Evolutionary conservation across 768 basidiomycete genomes (phyloP).

Genomic region (Termitomyces sp.): DNA sequence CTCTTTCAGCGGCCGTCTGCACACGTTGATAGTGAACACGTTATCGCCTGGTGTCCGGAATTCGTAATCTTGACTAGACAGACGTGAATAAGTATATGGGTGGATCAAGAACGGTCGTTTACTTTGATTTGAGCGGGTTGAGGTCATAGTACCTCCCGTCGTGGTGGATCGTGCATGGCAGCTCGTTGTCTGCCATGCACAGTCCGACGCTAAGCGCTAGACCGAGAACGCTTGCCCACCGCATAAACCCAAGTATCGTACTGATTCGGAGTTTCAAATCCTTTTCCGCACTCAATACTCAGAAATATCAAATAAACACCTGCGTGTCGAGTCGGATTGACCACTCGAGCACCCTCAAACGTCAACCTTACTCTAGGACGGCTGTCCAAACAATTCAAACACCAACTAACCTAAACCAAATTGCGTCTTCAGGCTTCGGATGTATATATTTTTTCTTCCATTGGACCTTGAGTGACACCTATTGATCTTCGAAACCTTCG

Average conservation of each 20-base stretch:
- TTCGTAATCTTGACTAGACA: constrained; percentile 58
- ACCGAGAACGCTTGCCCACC: background rate
- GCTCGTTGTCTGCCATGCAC: constrained; percentile 34
- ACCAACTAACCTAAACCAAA: too few species aligned
- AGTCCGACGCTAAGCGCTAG: background rate
- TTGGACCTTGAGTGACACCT: too few species aligned
- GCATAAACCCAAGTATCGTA: too few species aligned
- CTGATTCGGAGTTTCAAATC: constrained; percentile 1
- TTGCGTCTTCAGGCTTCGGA: too few species aligned
- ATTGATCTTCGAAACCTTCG: too few species aligned
- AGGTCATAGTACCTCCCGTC: constrained; percentile 63
- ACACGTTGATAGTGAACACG: constrained; percentile 57
- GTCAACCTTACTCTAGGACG: too few species aligned
- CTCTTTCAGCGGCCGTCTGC: constrained; percentile 50
- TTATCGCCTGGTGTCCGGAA: constrained; percentile 42
- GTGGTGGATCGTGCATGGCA: constrained; percentile 55
- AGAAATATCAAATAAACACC: too few species aligned
- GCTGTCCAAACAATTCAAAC: too few species aligned
- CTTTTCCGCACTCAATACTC: background rate
- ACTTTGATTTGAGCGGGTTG: constrained; percentile 57
- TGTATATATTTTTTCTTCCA: too few species aligned
- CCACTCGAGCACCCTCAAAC: too few species aligned
- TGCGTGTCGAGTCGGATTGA: too few species aligned
- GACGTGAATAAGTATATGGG: background rate
- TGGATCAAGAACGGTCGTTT: constrained; percentile 9